Percentiles rank a stretch among this genome's conserved stretches.
Evolutionary conservation across 2,329 filamentous ascomycete species (phyloP).

Genomic region (Ophiobolus disseminans): DNA sequence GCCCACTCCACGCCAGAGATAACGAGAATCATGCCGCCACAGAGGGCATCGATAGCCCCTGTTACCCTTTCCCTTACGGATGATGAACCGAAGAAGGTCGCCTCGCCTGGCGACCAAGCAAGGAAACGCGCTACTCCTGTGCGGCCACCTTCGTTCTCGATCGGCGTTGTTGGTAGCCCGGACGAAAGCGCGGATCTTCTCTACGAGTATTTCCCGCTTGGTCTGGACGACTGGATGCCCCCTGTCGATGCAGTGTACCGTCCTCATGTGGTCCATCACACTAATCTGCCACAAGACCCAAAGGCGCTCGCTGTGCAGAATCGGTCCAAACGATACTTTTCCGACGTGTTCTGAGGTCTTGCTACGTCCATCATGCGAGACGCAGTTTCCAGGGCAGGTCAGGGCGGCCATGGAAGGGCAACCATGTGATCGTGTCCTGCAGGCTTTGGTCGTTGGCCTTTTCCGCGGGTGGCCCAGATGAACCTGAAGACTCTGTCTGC

Average conservation of each 20-base stretch:
- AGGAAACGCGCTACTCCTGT: conserved; percentile 49
- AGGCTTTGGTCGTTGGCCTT: too few relatives aligned
- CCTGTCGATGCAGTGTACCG: conserved; percentile 89
- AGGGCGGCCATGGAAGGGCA: too few relatives aligned
- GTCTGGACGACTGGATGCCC: conserved; percentile 90
- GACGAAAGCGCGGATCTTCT: conserved; percentile 81
- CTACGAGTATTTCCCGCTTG: conserved; percentile 94
- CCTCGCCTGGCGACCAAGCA: conserved; percentile 42
- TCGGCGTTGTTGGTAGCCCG: conserved; percentile 65
- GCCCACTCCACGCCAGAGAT: conserved; percentile 63
- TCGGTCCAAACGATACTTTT: conserved; percentile 59
- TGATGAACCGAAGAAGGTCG: conserved; percentile 57
- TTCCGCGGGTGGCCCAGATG: too few relatives aligned
- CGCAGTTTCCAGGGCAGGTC: too few relatives aligned
- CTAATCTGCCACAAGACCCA: conserved; percentile 59
- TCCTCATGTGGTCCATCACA: conserved; percentile 93
- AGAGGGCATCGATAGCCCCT: conserved; percentile 54
- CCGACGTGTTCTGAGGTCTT: conserved; percentile 44
- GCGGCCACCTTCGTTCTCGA: conserved; percentile 54
- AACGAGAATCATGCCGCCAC: conserved; percentile 48
- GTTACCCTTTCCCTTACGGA: conserved; percentile 65
- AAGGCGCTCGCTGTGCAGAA: conserved; percentile 53
- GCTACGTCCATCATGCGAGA: too few relatives aligned
- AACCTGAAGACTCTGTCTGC: too few relatives aligned
- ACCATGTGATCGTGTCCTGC: too few relatives aligned